Conservation (phyloP, 805 yeast species). For the Wickerhamiella domercqiae region DNA sequence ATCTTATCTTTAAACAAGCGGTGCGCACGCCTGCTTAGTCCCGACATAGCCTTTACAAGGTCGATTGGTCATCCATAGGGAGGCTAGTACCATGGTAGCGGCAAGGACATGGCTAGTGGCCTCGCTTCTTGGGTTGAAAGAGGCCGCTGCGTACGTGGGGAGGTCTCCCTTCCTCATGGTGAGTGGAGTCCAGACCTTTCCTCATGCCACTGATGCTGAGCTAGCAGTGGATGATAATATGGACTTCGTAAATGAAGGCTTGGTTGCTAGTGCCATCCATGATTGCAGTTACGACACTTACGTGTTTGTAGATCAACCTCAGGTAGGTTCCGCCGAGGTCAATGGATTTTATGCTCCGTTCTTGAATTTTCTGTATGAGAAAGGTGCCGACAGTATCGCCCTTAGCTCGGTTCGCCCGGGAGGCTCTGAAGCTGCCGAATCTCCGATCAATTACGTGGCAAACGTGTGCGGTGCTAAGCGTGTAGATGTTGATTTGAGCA, state of each 20-base stretch:
- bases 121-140: no score
- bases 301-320: constrained; percentile 40
- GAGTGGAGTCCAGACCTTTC: constrained; percentile 4
- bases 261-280: constrained; percentile 10
- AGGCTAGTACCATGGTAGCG: background rate
- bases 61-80: background rate
- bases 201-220: constrained; percentile 1
- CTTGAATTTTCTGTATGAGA: constrained; percentile 15
- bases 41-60: background rate
- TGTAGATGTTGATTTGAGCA: constrained; percentile 27
- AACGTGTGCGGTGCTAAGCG: constrained; percentile 38
- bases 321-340: constrained; percentile 32
- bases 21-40: no score
- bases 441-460: background rate
- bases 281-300: constrained; percentile 42
- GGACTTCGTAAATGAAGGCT: constrained; percentile 4
- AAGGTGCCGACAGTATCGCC: constrained; percentile 11
- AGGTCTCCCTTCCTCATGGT: constrained; percentile 7
- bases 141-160: no score
- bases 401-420: constrained; percentile 1
- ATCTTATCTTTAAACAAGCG: no score
- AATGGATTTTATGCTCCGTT: constrained; percentile 19
- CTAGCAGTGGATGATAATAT: constrained; percentile 1
- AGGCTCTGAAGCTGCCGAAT: background rate
- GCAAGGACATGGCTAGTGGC: background rate